Conservation (phyloP, 176 grass and related monocot genomes). For the Canna indica region DNA sequence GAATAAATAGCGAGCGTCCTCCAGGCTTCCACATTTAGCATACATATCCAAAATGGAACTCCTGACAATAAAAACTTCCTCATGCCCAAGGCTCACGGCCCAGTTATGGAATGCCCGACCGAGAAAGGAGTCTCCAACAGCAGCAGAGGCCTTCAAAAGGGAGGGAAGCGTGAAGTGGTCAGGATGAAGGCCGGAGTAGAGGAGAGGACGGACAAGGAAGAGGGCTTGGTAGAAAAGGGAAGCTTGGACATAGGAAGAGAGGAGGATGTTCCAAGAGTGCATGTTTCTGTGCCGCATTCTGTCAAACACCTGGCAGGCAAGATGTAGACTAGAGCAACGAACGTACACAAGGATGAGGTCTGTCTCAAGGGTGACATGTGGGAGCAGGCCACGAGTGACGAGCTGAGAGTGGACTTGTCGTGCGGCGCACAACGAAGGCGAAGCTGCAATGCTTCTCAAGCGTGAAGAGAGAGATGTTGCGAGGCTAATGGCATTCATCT, state of each 20-base stretch:
- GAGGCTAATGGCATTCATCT: not conserved
- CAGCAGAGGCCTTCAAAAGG: slow-evolving; percentile 25
- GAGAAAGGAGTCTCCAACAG: slow-evolving; percentile 13
- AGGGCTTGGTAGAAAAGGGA: slow-evolving; percentile 15
- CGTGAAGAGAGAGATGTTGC: slow-evolving; percentile 23
- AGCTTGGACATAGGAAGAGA: slow-evolving; percentile 21
- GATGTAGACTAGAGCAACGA: slow-evolving; percentile 9
- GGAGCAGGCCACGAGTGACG: slow-evolving; percentile 13
- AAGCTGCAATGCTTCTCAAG: slow-evolving; percentile 20
- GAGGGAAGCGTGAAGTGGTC: slow-evolving; percentile 44
- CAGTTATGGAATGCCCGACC: slow-evolving; percentile 29
- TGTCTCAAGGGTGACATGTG: slow-evolving; percentile 34
- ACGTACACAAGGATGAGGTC: slow-evolving; percentile 31
- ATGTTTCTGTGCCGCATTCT: slow-evolving; percentile 23
- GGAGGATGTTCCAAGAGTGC: slow-evolving; percentile 48
- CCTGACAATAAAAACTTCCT: slow-evolving; percentile 27
- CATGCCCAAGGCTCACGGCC: slow-evolving; percentile 18
- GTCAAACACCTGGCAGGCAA: slow-evolving; percentile 33
- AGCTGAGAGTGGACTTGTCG: slow-evolving; percentile 27
- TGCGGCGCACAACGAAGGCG: not conserved
- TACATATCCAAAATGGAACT: slow-evolving; percentile 34
- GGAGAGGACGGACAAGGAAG: slow-evolving; percentile 20
- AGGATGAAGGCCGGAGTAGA: slow-evolving; percentile 19
- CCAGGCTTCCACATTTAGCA: slow-evolving; percentile 25
- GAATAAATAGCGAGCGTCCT: slow-evolving; percentile 27